Evolutionary conservation across 768 basidiomycete genomes (phyloP), one percentile per base, ranked within the genome.

Genomic region (Boletellus ananiceps): DNA sequence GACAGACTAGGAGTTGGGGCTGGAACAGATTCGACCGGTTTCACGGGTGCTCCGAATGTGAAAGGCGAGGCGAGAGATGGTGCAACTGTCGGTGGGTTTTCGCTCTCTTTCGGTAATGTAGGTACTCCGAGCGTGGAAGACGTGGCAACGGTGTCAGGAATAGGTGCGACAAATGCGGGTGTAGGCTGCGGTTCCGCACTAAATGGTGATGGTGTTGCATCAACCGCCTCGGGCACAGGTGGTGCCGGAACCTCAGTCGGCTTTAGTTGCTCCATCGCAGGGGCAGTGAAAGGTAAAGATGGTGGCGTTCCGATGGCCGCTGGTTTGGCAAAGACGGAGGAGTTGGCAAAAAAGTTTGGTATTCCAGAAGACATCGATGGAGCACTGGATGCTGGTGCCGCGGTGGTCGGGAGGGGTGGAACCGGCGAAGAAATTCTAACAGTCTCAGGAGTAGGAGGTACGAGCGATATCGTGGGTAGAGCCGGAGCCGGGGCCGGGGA

Each of bases 291-390:
- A 18, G 74, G 52, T 47, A 61, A 42, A 11, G 62, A 44, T 18
- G 61, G 47, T 11, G 47, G 50, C 29, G 29, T 29, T 9, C 8
- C 11, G 9, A 9, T 29, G 1, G 55, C 34, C 23, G 51, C 54
- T 42, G 73, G 65, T 54, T 76, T 78, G 14, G 73, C 60, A 49
- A 80, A 66, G 18, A 72, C 52, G 18, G 77, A 68, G 0, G 83
- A 81, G 36, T 57, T 74, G 23, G 78, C 72, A 49, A 88, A 88
- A 64, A 88, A 85, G 63, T 85, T 79, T 8, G 84, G 84, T 32
- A 84, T 61, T 5, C 70, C 62, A 5, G 62, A 57, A 18, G 60
- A 47, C 15, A 46, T 45, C 6, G 49, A 18, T 37, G 48, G 15
- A 19, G 23, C 16, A 40, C 47, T n/a, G 21, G 38, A 11, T 29